These are phyloP conservation scores for Sugiyamaella neomexicana DNA, from an alignment of 1,139 yeast species.

Conservation along the genomic window DNA sequence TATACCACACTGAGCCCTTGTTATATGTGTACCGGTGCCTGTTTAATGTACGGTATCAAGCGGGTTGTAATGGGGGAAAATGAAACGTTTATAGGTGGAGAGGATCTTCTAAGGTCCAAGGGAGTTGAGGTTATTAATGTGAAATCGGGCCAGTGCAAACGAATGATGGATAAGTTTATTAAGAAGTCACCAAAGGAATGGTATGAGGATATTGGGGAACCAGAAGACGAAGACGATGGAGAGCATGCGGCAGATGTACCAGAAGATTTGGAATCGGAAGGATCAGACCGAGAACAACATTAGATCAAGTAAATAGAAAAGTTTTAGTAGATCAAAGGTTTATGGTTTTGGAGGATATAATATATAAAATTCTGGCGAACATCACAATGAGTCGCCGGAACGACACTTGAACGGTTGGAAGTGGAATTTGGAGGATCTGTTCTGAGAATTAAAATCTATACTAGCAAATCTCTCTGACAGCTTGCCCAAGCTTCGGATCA, in stretches of 20 bases:
- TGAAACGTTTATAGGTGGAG: slow-evolving; percentile 73
- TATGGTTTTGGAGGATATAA: too few relatives aligned
- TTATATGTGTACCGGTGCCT: slow-evolving; percentile 93
- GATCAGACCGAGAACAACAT: not conserved
- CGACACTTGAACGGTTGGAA: too few relatives aligned
- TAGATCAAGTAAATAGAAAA: not conserved
- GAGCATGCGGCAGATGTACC: slow-evolving; percentile 9
- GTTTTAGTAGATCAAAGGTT: too few relatives aligned
- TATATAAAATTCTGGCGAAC: too few relatives aligned
- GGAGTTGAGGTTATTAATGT: slow-evolving; percentile 77
- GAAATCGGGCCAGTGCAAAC: slow-evolving; percentile 65
- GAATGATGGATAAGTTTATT: slow-evolving; percentile 74
- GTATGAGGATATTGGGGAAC: slow-evolving; percentile 84
- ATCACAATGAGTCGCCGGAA: too few relatives aligned
- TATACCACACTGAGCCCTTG: slow-evolving; percentile 94
- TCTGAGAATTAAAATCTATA: too few relatives aligned
- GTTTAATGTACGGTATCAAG: slow-evolving; percentile 79
- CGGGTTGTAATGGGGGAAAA: slow-evolving; percentile 90
- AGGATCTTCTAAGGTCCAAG: slow-evolving; percentile 60
- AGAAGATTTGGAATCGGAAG: slow-evolving; percentile 15
- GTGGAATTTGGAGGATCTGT: too few relatives aligned
- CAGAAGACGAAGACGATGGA: slow-evolving; percentile 12
- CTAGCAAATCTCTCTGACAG: too few relatives aligned
- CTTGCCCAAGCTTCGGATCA: too few relatives aligned
- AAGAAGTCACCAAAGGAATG: slow-evolving; percentile 75